Evolutionary conservation across 2,329 filamentous ascomycete genomes (phyloP).

Genomic region (Claviceps capensis): DNA sequence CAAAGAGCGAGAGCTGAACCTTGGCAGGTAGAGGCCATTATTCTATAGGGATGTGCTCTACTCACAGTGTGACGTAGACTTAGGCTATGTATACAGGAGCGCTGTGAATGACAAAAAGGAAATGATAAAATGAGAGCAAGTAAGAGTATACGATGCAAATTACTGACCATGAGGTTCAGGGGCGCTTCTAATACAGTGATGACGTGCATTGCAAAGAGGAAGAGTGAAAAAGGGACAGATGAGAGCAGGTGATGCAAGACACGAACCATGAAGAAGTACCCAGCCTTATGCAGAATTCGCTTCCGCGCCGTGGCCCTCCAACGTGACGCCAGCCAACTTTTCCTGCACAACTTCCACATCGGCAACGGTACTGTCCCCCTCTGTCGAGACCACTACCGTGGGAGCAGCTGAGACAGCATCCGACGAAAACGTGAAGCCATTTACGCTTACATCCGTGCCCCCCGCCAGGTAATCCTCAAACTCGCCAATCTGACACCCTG

Average conservation of each 20-base stretch:
- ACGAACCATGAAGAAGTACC: not conserved
- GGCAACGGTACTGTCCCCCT: not conserved
- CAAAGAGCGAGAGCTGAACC: not conserved
- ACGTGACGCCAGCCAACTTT: conserved; percentile 7
- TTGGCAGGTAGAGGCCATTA: not conserved
- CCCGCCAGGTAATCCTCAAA: conserved; percentile 79
- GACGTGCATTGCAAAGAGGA: not conserved
- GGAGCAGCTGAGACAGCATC: not conserved
- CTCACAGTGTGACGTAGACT: not conserved
- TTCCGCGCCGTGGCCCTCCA: not conserved
- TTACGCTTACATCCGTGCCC: conserved; percentile 22
- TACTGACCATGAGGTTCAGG: not conserved
- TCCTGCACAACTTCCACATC: conserved; percentile 6
- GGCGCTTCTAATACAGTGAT: not conserved
- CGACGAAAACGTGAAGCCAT: conserved; percentile 16
- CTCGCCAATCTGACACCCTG: conserved; percentile 72
- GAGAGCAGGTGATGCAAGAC: not conserved
- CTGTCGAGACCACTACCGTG: not conserved
- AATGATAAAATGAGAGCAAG: no score
- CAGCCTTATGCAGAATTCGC: not conserved
- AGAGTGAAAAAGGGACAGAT: not conserved
- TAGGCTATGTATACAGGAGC: not conserved
- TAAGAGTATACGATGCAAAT: no score
- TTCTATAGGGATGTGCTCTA: not conserved
- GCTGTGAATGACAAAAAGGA: no score